Evolutionary conservation across 345 rosid genomes (phyloP).

Genomic region (Arabidopsis thaliana): TAIR10.1 NC_003076.8:3962501-3963000

Average conservation of each 20-base stretch:
- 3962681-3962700: conserved; percentile 82
- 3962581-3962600: conserved; percentile 80
- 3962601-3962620: conserved; percentile 83
- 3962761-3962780: conserved; percentile 82
- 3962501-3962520: neutral
- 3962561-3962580: conserved; percentile 46
- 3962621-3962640: conserved; percentile 73
- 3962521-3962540: neutral
- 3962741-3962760: conserved; percentile 81
- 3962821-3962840: conserved; percentile 78
- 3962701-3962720: conserved; percentile 76
- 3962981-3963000: conserved; percentile 23
- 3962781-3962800: conserved; percentile 78
- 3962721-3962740: conserved; percentile 79
- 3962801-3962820: conserved; percentile 81
- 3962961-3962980: conserved; percentile 69
- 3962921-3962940: conserved; percentile 83
- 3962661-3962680: conserved; percentile 91
- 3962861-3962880: conserved; percentile 73
- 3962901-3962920: conserved; percentile 88
- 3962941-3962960: conserved; percentile 80
- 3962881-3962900: conserved; percentile 82
- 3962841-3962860: conserved; percentile 70
- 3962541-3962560: neutral
- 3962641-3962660: conserved; percentile 88